Conservation (phyloP, 441 rosid species). For the Hura crepitans region DNA sequence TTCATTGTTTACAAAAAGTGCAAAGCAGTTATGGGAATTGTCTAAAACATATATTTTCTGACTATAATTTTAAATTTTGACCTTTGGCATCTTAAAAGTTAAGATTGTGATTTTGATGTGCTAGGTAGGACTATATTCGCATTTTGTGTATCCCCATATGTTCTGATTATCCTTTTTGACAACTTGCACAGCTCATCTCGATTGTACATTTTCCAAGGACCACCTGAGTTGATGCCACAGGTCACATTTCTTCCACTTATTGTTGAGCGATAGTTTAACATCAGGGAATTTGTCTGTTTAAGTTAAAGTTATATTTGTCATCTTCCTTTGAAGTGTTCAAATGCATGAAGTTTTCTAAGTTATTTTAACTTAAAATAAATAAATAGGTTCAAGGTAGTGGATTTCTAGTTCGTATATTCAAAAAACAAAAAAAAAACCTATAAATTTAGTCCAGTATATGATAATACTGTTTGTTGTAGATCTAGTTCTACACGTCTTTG, state of each 20-base stretch:
- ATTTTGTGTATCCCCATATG: neutral
- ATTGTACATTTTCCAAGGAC: conserved; percentile 91
- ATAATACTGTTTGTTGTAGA: neutral
- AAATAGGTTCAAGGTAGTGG: neutral
- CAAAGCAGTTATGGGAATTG: neutral
- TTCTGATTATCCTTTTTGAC: conserved; percentile 10
- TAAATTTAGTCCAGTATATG: neutral
- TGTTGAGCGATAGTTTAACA: conserved; percentile 7
- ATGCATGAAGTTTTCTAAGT: neutral
- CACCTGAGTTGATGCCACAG: conserved; percentile 77
- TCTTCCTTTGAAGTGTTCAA: neutral
- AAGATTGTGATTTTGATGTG: neutral
- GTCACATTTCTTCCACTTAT: conserved; percentile 20
- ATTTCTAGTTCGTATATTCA: neutral
- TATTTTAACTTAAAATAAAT: neutral
- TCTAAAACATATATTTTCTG: too few relatives aligned
- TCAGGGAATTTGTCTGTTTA: neutral
- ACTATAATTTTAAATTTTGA: neutral
- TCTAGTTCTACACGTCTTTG: neutral
- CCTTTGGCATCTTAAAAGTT: neutral
- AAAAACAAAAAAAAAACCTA: neutral
- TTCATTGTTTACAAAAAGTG: neutral
- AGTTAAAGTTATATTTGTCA: neutral
- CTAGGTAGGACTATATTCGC: neutral
- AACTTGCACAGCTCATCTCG: conserved; percentile 61